Conservation (phyloP, 768 basidiomycete genomes). For the Tulasnella sp. region DNA sequence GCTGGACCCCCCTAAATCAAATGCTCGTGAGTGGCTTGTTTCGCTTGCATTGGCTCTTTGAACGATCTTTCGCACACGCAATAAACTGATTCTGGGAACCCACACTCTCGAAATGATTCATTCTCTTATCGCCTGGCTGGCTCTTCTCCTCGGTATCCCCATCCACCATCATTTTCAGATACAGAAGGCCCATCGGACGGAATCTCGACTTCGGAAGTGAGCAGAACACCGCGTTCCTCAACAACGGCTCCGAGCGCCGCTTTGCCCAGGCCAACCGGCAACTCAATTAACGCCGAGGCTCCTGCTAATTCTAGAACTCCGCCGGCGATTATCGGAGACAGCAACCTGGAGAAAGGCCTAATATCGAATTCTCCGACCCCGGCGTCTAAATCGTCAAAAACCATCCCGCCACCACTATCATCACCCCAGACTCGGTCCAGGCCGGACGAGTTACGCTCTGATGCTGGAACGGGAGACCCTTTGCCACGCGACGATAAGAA, state of each 20-base stretch:
- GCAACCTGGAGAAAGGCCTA: background rate
- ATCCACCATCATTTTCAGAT: background rate
- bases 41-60: background rate
- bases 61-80: constrained; percentile 2
- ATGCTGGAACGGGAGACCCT: background rate
- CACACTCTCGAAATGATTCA: background rate
- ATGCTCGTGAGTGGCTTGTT: background rate
- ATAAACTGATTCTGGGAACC: background rate
- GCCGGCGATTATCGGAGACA: background rate
- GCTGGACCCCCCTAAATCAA: background rate
- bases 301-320: background rate
- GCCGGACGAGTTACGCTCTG: background rate
- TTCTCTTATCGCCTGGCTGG: background rate
- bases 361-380: background rate
- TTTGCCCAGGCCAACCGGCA: constrained; percentile 5
- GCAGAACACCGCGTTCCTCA: constrained; percentile 1
- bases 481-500: constrained; percentile 3
- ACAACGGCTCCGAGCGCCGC: background rate
- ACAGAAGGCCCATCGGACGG: background rate
- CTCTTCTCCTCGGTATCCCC: background rate
- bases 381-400: background rate
- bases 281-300: background rate
- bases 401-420: background rate
- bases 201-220: background rate
- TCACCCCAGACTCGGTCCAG: constrained; percentile 5